These are phyloP conservation scores for Rhizopus arrhizus DNA, from an alignment of 371 early-diverging fungal species.

Conservation along the genomic window DNA sequence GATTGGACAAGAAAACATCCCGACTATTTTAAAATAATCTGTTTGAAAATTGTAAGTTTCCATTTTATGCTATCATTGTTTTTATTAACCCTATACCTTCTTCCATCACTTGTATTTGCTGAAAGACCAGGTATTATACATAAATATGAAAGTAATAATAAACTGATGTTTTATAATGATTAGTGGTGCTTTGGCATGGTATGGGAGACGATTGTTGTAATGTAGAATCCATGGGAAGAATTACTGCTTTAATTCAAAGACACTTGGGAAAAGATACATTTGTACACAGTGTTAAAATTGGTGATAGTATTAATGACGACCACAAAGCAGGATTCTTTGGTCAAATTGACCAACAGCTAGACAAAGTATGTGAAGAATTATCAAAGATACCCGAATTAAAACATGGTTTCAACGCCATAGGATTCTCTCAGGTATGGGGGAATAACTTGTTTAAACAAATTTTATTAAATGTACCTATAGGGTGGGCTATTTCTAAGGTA, in stretches of 20 bases:
- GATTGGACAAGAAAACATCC: no score
- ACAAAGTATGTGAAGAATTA: conserved; percentile 62
- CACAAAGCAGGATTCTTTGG: conserved; percentile 85
- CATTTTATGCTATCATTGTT: no score
- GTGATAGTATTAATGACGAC: conserved; percentile 64
- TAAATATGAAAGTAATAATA: no score
- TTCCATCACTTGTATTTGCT: no score
- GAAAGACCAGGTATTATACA: no score
- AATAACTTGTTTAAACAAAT: background rate
- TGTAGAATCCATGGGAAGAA: conserved; percentile 66
- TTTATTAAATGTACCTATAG: conserved; percentile 20
- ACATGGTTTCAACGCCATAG: conserved; percentile 86
- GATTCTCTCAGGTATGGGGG: conserved; percentile 83
- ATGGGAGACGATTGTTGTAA: conserved; percentile 91
- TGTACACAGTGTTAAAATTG: conserved; percentile 79
- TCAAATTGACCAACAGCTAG: conserved; percentile 70
- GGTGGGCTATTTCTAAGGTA: conserved; percentile 66
- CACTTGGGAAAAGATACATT: conserved; percentile 56
- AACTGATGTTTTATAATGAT: background rate
- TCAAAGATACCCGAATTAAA: conserved; percentile 55
- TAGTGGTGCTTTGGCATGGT: conserved; percentile 83
- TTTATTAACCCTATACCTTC: no score
- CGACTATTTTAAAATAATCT: no score
- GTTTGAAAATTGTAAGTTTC: no score
- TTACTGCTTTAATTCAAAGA: conserved; percentile 54